Base-by-base conservation (phyloP, 129 eudicot species). In the Lactuca sativa region DNA sequence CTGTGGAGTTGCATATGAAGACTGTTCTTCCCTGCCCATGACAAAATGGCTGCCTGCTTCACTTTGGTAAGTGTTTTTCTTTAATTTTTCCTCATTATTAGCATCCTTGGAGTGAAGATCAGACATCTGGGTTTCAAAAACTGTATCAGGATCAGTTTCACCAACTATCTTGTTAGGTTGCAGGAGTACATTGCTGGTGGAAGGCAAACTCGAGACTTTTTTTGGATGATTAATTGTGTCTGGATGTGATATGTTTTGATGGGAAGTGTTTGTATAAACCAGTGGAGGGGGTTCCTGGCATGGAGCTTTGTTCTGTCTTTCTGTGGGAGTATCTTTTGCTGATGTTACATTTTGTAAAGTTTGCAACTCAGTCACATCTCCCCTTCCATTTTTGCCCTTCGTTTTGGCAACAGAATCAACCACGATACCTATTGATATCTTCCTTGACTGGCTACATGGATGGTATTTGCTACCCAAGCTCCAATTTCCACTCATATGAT, bases 371-470 rank as follows among this genome's bases (percentile, higher is more conserved):
- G 64, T 68, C 66, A 44, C 70, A 52, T 25, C 73, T 21, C 55
- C 80, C 59, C 65, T 74, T 30, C 66, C 71, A 25, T 56, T 69
- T 52, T 69, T 72, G 56, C 72, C 32, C 67, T 75, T 74, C 53
- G 13, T 38, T 72, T 77, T 80, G 48, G 66, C 66, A 64, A 76
- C 51, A 4, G 86, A 81, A 71, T 84, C 86, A 37, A 74, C 85
- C 69, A 82, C 56, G n/a, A 92, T 57, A 41, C 96, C 97, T 66
- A 88, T 84, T 10, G 97, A 92, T 71, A 88, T 82, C 84, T 92
- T 92, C 80, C 85, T 81, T 12, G 85, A 70, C 59, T 88, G 97
- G 71, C 95, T 86, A 66, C 79, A 78, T 6, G 64, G 79, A 31
- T 41, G 82, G 75, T 80, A 60, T 61, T 67, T 84, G 80, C 88